These are phyloP conservation scores for Tranzscheliella williamsii DNA, from an alignment of 1,284 basidiomycete species.

Conservation along the genomic window DNA sequence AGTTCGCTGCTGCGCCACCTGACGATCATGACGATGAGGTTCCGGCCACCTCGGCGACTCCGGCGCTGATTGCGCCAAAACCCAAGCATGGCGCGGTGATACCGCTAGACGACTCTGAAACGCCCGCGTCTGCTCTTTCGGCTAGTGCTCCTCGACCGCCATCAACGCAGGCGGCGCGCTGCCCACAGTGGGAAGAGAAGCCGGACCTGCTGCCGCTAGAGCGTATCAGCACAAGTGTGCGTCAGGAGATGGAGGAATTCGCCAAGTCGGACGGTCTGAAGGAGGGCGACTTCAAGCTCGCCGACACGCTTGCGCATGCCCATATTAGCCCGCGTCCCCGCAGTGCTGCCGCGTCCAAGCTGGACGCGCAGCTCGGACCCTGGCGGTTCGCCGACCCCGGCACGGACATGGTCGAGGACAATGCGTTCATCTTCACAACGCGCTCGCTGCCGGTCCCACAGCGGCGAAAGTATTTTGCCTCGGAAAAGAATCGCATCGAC, in stretches of 20 bases:
- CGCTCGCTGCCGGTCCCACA: constrained; percentile 58
- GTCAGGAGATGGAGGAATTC: constrained; percentile 46
- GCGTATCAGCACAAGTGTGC: constrained; percentile 39
- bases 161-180: not conserved
- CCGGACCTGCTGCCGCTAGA: constrained; percentile 36
- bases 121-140: constrained; percentile 10
- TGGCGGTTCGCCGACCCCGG: constrained; percentile 61
- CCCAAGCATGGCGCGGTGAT: constrained; percentile 24
- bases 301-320: constrained; percentile 43
- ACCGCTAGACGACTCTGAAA: constrained; percentile 19
- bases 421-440: constrained; percentile 62
- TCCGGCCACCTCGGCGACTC: not conserved
- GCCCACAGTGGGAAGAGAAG: constrained; percentile 1
- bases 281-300: constrained; percentile 52
- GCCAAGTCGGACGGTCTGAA: constrained; percentile 51
- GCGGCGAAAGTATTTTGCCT: constrained; percentile 61
- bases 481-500: constrained; percentile 52
- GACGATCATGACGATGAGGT: constrained; percentile 9
- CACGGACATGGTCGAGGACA: constrained; percentile 62
- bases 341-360: constrained; percentile 9
- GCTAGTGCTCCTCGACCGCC: constrained; percentile 3
- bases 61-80: constrained; percentile 14
- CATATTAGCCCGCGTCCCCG: constrained; percentile 5
- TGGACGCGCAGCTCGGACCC: constrained; percentile 59
- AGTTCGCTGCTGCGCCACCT: constrained; percentile 33